Conservation (phyloP, 345 rosid species). For the Aquilaria yunnanensis region DNA sequence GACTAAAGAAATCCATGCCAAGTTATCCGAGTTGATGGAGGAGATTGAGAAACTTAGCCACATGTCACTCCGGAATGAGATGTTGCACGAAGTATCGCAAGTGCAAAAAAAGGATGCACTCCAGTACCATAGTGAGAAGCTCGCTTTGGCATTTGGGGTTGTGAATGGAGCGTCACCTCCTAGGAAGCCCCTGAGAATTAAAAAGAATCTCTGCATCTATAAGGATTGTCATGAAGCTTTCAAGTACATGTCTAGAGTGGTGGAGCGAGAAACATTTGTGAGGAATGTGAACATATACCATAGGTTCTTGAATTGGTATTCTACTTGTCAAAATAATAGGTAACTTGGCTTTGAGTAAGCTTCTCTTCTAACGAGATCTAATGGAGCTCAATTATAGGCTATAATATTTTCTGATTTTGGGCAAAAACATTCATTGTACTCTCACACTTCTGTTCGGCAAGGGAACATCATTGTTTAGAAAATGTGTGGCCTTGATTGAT, state of each 20-base stretch:
- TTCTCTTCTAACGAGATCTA: too few species aligned
- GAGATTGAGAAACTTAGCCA: constrained; percentile 31
- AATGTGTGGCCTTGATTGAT: constrained; percentile 15
- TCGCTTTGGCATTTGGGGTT: constrained; percentile 51
- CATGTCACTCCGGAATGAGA: constrained; percentile 23
- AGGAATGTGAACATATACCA: constrained; percentile 45
- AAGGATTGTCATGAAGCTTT: constrained; percentile 40
- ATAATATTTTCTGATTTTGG: too few species aligned
- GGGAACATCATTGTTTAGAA: constrained; percentile 83
- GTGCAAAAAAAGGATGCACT: constrained; percentile 32
- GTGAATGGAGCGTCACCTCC: constrained; percentile 30
- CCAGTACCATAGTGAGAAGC: constrained; percentile 49
- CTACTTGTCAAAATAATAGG: constrained; percentile 36
- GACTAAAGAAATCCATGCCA: constrained; percentile 26
- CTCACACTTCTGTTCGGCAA: too few species aligned
- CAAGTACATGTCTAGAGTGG: constrained; percentile 31
- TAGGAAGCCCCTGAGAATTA: constrained; percentile 30
- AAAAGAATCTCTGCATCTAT: constrained; percentile 36
- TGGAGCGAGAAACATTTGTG: constrained; percentile 33
- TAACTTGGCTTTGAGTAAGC: constrained; percentile 3
- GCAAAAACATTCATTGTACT: too few species aligned
- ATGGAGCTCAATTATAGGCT: too few species aligned
- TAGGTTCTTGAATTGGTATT: constrained; percentile 28
- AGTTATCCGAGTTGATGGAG: constrained; percentile 34
- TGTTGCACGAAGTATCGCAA: constrained; percentile 27